phyloP scores from a whole-genome alignment of 805 yeast genomes.

The Saccharomycopsis microspora region DNA sequence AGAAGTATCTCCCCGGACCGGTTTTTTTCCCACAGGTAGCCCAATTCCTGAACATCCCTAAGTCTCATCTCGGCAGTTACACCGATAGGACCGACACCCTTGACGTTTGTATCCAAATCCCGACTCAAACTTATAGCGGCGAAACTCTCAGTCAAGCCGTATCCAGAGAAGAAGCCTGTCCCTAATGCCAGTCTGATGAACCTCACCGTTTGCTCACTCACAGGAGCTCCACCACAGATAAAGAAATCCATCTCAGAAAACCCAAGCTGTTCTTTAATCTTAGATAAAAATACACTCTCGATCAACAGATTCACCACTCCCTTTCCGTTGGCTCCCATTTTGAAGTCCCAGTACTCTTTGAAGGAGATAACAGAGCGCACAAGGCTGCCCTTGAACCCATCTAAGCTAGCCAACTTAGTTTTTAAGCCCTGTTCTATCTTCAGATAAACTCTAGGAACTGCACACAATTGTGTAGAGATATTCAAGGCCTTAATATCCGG shows the following conservation, averaged over 20 bases:
- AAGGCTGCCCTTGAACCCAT: conserved; percentile 14
- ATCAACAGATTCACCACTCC: conserved; percentile 3
- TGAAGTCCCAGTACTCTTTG: conserved; percentile 7
- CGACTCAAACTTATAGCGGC: conserved; percentile 37
- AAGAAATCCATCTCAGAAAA: conserved; percentile 25
- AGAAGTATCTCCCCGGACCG: conserved; percentile 42
- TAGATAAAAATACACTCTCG: conserved; percentile 21
- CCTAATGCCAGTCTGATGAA: conserved; percentile 43
- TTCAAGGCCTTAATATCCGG: conserved; percentile 34
- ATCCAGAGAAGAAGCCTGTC: conserved; percentile 36
- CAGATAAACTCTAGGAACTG: conserved; percentile 48
- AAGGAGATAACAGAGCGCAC: conserved; percentile 8
- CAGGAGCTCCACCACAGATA: conserved; percentile 49
- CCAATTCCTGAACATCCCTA: conserved; percentile 40
- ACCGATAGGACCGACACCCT: conserved; percentile 38
- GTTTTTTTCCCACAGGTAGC: conserved; percentile 25
- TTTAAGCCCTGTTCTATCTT: conserved; percentile 40
- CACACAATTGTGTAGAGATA: conserved; percentile 35
- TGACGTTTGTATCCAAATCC: conserved; percentile 26
- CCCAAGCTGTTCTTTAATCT: conserved; percentile 27
- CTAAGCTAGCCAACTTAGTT: conserved; percentile 4
- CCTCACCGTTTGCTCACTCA: conserved; percentile 39
- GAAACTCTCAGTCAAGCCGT: conserved; percentile 55
- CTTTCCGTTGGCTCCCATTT: conserved; percentile 5
- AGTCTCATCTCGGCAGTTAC: conserved; percentile 41